phyloP scores from a whole-genome alignment of 495 filamentous ascomycete genomes.

The Penicillium riverlandense region DNA sequence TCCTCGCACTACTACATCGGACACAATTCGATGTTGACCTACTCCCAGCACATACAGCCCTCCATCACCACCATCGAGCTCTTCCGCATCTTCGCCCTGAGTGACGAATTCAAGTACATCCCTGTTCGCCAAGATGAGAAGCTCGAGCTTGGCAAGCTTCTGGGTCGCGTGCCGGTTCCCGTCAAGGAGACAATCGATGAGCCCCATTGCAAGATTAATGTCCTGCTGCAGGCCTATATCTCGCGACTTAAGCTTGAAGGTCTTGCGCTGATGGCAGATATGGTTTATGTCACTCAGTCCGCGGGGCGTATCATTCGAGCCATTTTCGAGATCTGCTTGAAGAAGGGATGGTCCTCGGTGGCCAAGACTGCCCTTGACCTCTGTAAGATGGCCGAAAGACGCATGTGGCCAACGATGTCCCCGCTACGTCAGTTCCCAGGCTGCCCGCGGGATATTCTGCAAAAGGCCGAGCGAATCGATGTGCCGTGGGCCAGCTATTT shows the following conservation, averaged over 20 bases:
- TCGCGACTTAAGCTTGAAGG: constrained; percentile 91
- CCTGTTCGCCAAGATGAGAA: constrained; percentile 97
- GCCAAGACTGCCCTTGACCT: constrained; percentile 88
- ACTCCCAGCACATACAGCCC: constrained; percentile 92
- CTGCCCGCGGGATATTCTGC: constrained; percentile 76
- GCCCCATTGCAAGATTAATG: constrained; percentile 96
- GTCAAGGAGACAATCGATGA: constrained; percentile 98
- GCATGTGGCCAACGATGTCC: constrained; percentile 99
- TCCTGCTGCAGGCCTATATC: constrained; percentile 95
- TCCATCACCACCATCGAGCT: constrained; percentile 86
- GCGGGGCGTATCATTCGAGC: constrained; percentile 93
- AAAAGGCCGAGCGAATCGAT: constrained; percentile 89
- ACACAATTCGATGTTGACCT: constrained; percentile 90
- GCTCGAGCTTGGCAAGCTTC: constrained; percentile 85
- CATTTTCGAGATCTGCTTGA: constrained; percentile 92
- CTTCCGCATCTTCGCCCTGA: constrained; percentile 95
- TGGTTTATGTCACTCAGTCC: constrained; percentile 98
- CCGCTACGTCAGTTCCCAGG: constrained; percentile 84
- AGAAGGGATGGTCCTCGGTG: constrained; percentile 93
- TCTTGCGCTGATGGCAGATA: constrained; percentile 92
- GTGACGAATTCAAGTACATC: constrained; percentile 98
- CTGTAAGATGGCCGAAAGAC: constrained; percentile 98
- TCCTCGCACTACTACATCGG: constrained; percentile 98
- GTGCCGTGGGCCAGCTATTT: constrained; percentile 93
- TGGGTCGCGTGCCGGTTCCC: constrained; percentile 84